Base-by-base conservation (phyloP, 1,139 yeast genomes). In the Arxiozyma telluris region DNA sequence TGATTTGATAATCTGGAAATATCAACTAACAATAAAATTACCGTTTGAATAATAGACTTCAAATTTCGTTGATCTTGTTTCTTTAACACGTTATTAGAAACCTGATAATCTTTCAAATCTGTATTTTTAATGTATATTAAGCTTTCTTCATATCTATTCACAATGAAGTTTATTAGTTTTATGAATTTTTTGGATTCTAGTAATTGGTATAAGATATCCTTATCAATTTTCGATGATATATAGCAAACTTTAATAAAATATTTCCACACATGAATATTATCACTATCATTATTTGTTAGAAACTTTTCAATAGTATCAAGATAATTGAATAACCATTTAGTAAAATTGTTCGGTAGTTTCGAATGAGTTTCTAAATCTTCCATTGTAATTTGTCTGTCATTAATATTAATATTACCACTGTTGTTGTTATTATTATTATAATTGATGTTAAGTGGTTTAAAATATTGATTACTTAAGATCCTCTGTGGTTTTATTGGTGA, bases 221-320 rank as follows among this genome's bases (percentile, higher is more conserved):
- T 46, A 47, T 55, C 52, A 8, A 56, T 22, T 17, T 53, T 52
- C 7, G 53, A 45, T 6, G 51, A 25, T n/a, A 53, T 54, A 27
- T 47, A 54, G 18, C 60, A 57, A n/a, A 56, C 60, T 38, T 55
- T 58, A 23, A 60, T 57, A 43, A 59, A 64, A 50, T 64, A 64
- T 44, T 63, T 64, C 64, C 66, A 64, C 30, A 60, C 54, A 49
- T 61, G 63, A 30, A 56, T 30, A 47, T 61, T 58, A 42, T 55
- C 51, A 27, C 30, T 27, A 27, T 6, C 30, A 18, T 53, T 49
- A 3, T 53, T 50, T 6, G 45, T 17, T 23, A 41, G 30, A 22
- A 45, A 30, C 9, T 25, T 30, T 11, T 46, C 41, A 11, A 54
- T 54, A 22, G 54, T 54, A 18, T 53, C 43, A 12, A 59, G 41